Percentiles rank a stretch among this genome's conserved stretches.
These are phyloP conservation scores for Trichophaea hybrida DNA, from an alignment of 2,329 filamentous ascomycete species.

Conservation along the genomic window DNA sequence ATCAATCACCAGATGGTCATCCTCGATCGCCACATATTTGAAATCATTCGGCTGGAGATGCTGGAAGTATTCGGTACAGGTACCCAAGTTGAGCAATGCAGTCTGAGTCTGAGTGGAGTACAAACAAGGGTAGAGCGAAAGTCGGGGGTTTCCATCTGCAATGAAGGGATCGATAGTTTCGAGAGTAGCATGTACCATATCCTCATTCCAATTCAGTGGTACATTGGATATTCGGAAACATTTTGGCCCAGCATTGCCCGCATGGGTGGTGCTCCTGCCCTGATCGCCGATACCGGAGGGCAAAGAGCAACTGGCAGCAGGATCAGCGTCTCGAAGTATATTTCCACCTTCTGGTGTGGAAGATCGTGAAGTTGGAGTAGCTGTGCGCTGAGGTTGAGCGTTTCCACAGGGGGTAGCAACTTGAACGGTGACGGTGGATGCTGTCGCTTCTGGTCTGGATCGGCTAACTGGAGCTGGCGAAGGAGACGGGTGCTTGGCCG, in stretches of 20 bases:
- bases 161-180: not conserved
- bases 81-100: conserved; percentile 1
- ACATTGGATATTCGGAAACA: not conserved
- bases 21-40: not conserved
- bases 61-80: not conserved
- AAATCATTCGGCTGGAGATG: not conserved
- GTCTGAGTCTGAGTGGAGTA: conserved; percentile 1
- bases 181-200: not conserved
- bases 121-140: conserved; percentile 1
- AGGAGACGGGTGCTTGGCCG: no score
- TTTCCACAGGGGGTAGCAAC: no score
- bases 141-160: not conserved
- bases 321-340: no score
- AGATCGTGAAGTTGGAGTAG: no score
- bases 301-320: no score
- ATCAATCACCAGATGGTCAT: not conserved
- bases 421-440: no score
- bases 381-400: no score
- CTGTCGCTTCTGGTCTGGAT: no score
- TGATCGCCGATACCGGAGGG: no score
- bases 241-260: not conserved
- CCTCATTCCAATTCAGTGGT: not conserved
- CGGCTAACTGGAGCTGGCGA: no score
- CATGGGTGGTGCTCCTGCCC: no score
- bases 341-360: no score